Percentiles rank a stretch among this genome's conserved stretches.
Evolutionary conservation across 768 basidiomycete genomes (phyloP).

Genomic region (Tricholoma flavovirens): DNA sequence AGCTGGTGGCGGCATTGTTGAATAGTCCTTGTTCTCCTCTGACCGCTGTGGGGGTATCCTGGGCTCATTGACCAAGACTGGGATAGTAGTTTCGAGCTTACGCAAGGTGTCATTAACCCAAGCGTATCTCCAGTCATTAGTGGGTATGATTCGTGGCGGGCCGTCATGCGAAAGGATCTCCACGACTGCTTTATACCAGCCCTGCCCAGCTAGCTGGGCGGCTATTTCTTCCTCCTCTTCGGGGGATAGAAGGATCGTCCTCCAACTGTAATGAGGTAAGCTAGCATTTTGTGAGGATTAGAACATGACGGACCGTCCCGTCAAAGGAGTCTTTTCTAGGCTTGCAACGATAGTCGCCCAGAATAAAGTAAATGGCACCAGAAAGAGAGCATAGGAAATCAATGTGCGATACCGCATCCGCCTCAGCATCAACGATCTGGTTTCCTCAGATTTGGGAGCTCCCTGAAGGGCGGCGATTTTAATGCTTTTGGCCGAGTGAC

Average conservation of each 20-base stretch:
- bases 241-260: slow-evolving; percentile 83
- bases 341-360: slow-evolving; percentile 69
- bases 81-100: slow-evolving; percentile 70
- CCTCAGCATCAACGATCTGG: slow-evolving; percentile 40
- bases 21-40: slow-evolving; percentile 39
- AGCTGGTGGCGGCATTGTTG: slow-evolving; percentile 76
- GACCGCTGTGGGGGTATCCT: slow-evolving; percentile 54
- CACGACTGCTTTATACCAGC: slow-evolving; percentile 82
- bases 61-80: slow-evolving; percentile 55
- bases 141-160: slow-evolving; percentile 56
- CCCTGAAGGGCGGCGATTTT: slow-evolving; percentile 46
- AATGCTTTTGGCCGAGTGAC: slow-evolving; percentile 45
- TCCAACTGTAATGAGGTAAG: slow-evolving; percentile 50
- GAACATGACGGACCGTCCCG: slow-evolving; percentile 60
- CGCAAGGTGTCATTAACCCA: slow-evolving; percentile 85
- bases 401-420: slow-evolving; percentile 44
- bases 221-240: slow-evolving; percentile 91
- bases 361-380: slow-evolving; percentile 57
- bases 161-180: slow-evolving; percentile 70
- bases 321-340: slow-evolving; percentile 72
- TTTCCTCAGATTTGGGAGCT: slow-evolving; percentile 47
- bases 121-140: slow-evolving; percentile 80
- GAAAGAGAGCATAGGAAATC: slow-evolving; percentile 48
- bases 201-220: slow-evolving; percentile 71
- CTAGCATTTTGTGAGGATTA: neutral